Conservation (phyloP, 2,329 filamentous ascomycete species). For the Nothophoma quercina region DNA sequence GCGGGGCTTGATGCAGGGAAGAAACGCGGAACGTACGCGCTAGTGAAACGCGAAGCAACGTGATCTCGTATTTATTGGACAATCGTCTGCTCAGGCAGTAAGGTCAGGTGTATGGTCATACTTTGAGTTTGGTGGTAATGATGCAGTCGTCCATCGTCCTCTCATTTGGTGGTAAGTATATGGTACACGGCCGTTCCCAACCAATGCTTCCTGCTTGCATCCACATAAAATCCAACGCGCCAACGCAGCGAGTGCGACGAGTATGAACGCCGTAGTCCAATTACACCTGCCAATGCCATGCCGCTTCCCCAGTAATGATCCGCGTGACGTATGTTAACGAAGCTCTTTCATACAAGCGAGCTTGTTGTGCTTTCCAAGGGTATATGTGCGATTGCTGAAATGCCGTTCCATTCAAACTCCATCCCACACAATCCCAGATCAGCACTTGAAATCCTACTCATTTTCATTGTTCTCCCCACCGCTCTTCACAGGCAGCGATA, state of each 20-base stretch:
- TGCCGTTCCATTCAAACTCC: too few relatives aligned
- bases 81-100: background rate
- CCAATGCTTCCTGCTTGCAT: slow-evolving; percentile 5
- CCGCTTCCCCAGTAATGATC: slow-evolving; percentile 27
- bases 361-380: slow-evolving; percentile 39
- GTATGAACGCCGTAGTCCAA: slow-evolving; percentile 39
- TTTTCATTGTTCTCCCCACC: slow-evolving; percentile 41
- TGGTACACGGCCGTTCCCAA: slow-evolving; percentile 11
- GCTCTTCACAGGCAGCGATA: slow-evolving; percentile 51
- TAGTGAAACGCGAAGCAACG: slow-evolving; percentile 20
- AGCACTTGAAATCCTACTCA: too few relatives aligned
- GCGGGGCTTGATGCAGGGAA: slow-evolving; percentile 9
- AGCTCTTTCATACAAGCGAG: slow-evolving; percentile 45
- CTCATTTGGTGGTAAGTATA: slow-evolving; percentile 8
- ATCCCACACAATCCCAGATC: too few relatives aligned
- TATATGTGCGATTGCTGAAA: slow-evolving; percentile 36
- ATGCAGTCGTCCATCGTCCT: background rate
- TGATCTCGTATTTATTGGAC: slow-evolving; percentile 1
- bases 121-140: too few relatives aligned
- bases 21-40: slow-evolving; percentile 14
- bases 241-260: slow-evolving; percentile 16
- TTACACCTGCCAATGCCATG: slow-evolving; percentile 39
- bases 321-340: too few relatives aligned
- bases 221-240: slow-evolving; percentile 3
- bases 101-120: background rate